These are phyloP conservation scores for Trebouxiophyceae sp. DNA, from an alignment of 163 green algal species.

Conservation along the genomic window DNA sequence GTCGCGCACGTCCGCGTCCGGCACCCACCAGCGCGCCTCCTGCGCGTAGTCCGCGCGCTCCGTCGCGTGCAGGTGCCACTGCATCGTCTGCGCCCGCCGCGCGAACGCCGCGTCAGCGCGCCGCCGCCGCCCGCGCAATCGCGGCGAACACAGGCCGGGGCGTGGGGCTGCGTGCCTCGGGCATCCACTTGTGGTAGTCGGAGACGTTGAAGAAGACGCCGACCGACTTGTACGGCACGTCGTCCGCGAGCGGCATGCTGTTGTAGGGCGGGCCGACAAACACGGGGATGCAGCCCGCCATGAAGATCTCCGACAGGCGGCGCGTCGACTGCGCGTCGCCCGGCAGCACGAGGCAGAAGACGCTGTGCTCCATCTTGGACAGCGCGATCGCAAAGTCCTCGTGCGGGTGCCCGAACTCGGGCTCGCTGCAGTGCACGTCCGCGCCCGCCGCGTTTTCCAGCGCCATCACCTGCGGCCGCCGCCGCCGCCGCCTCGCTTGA, in stretches of 20 bases:
- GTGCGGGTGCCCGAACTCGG: neutral
- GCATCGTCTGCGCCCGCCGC: slow-evolving; percentile 2
- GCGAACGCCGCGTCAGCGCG: too few species aligned
- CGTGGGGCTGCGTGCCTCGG: neutral
- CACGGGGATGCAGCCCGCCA: slow-evolving; percentile 15
- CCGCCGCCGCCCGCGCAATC: too few species aligned
- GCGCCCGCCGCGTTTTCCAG: neutral
- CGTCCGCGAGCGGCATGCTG: slow-evolving; percentile 7
- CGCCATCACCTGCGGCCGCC: neutral
- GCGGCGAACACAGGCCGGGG: too few species aligned
- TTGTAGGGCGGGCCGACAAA: slow-evolving; percentile 13
- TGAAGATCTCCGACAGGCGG: slow-evolving; percentile 11
- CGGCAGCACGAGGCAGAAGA: slow-evolving; percentile 13
- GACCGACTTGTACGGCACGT: neutral
- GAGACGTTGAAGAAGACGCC: slow-evolving; percentile 10
- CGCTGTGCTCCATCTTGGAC: neutral
- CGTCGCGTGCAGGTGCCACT: slow-evolving; percentile 2
- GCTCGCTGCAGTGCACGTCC: slow-evolving; percentile 1
- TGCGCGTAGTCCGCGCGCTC: neutral
- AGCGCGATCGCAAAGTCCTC: neutral
- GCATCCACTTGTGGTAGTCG: neutral
- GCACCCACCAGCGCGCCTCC: neutral
- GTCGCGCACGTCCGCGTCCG: neutral
- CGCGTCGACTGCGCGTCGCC: slow-evolving; percentile 11
- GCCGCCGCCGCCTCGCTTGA: neutral